A percentile compares a stretch with the other conserved stretches of the same genome.
phyloP scores from a whole-genome alignment of 2,329 filamentous ascomycete genomes.

The Westerdykella aurantiaca region DNA sequence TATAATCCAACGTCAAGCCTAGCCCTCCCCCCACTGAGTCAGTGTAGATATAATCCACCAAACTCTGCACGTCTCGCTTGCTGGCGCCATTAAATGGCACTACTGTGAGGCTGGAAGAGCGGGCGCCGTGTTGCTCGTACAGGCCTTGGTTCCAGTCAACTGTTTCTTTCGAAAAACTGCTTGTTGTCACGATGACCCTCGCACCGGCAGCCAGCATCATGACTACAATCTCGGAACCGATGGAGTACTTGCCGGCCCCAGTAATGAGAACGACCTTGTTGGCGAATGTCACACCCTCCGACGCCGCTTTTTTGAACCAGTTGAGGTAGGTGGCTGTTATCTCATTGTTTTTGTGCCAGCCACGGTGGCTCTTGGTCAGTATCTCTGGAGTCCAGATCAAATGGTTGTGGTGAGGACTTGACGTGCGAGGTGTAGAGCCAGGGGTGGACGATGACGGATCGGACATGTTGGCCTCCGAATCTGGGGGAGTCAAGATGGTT shows the following conservation, averaged over 20 bases:
- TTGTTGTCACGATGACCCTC: conserved; percentile 39
- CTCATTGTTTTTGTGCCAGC: no score
- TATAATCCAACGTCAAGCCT: conserved; percentile 25
- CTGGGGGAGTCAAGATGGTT: no score
- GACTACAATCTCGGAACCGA: conserved; percentile 31
- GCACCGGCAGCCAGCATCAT: conserved; percentile 33
- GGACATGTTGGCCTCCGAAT: no score
- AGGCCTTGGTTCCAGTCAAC: conserved; percentile 31
- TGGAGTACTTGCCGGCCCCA: conserved; percentile 35
- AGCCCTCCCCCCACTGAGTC: conserved; percentile 12
- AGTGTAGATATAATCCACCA: conserved; percentile 39
- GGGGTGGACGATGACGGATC: no score
- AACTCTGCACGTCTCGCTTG: conserved; percentile 33
- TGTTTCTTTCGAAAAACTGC: conserved; percentile 23
- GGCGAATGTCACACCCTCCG: conserved; percentile 11
- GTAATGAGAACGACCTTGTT: conserved; percentile 34
- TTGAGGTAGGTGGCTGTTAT: no score
- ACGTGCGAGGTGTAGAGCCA: no score
- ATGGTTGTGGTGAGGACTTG: no score
- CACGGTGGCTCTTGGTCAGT: no score
- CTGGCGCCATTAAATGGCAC: conserved; percentile 42
- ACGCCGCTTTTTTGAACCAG: no score
- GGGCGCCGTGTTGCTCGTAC: conserved; percentile 29
- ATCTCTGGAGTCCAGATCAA: no score
- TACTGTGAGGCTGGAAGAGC: conserved; percentile 33